These are phyloP conservation scores for Pseudocercospora eumusae DNA, from an alignment of 2,329 filamentous ascomycete genomes.

Conservation along the genomic window DNA sequence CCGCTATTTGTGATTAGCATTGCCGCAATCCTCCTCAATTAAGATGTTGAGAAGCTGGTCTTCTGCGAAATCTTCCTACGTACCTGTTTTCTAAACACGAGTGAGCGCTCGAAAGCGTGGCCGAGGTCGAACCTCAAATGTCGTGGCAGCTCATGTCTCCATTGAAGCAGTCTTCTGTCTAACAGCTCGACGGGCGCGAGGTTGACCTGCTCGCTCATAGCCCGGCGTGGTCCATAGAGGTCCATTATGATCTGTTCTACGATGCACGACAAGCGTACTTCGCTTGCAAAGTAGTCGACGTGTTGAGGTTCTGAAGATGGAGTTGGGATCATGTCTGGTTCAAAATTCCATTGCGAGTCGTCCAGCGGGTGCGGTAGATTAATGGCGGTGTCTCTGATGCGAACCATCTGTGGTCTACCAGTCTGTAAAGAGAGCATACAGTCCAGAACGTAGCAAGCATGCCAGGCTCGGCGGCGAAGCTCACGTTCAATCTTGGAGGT, in stretches of 20 bases:
- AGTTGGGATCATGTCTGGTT: constrained; percentile 13
- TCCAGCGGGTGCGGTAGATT: constrained; percentile 12
- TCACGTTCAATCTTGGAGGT: constrained; percentile 12
- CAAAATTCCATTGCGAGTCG: constrained; percentile 15
- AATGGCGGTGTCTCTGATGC: constrained; percentile 8
- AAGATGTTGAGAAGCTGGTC: not conserved
- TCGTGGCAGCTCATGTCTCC: constrained; percentile 16
- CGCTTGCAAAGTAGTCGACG: constrained; percentile 5
- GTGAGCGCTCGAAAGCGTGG: constrained; percentile 8
- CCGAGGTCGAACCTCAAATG: constrained; percentile 19
- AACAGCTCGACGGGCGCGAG: constrained; percentile 12
- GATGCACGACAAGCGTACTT: constrained; percentile 11
- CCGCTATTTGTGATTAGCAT: constrained; percentile 4
- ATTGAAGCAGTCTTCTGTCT: constrained; percentile 17
- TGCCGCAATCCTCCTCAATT: not conserved
- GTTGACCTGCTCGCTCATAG: not conserved
- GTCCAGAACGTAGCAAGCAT: constrained; percentile 14
- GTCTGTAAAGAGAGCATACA: constrained; percentile 12
- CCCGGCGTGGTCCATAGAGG: constrained; percentile 16
- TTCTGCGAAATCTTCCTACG: not conserved
- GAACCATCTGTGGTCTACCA: constrained; percentile 11
- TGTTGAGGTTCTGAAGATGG: constrained; percentile 5
- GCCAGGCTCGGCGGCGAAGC: constrained; percentile 13
- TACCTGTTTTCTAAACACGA: constrained; percentile 7
- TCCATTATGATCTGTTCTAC: constrained; percentile 17